Base-by-base conservation (phyloP, 805 yeast genomes). In the Wilhelminamyces savonicus region DNA sequence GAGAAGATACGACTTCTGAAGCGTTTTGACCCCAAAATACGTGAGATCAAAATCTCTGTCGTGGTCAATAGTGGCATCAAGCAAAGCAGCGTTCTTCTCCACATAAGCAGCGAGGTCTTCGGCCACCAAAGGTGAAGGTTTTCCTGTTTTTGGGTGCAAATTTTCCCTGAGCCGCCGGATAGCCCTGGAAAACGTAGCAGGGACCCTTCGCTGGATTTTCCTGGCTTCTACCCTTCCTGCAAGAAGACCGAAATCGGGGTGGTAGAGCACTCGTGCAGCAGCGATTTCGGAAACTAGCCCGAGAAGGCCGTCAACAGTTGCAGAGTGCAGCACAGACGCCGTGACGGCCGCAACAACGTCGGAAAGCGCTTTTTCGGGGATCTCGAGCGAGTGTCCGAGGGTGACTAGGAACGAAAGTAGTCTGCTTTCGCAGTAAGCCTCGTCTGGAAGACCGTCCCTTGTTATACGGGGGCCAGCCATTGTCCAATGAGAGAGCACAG, bases 21-120 rank as follows among this genome's bases (percentile, higher is more conserved):
- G 65, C n/a, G 97, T 90, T 59, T 82, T 84, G 65, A 86, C 78
- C 17, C 96, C 97, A 52, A 90, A 90, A 56, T 78, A 90, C 50
- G 84, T 75, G 51, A 83, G 71, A 42, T 69, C 71, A 55, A 74
- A 77, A 56, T 90, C 97, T 43, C 96, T 74, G 40, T 76, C 82
- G 41, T 74, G 76, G 21, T 74, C 81, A 27, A 90, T 76, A 12
- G 94, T 78, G 8, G 78, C 66, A 59, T 90, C 76, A 30, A 90
- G 66, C 49, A 66, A 75, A 22, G 76, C 82, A 27, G 74, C 73
- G 53, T 85, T 63, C 30, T 71, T 59, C 66, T 61, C 62, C 10
- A 87, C 92, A 31, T 74, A 69, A 13, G 76, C 63, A 46, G 70
- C 74, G 21, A 82, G 73, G 34, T 72, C 76, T 24, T 80, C 62